A percentile compares a stretch with the other conserved stretches of the same genome.
Conservation (phyloP, 2,329 filamentous ascomycete species). For the Claviceps sp. region DNA sequence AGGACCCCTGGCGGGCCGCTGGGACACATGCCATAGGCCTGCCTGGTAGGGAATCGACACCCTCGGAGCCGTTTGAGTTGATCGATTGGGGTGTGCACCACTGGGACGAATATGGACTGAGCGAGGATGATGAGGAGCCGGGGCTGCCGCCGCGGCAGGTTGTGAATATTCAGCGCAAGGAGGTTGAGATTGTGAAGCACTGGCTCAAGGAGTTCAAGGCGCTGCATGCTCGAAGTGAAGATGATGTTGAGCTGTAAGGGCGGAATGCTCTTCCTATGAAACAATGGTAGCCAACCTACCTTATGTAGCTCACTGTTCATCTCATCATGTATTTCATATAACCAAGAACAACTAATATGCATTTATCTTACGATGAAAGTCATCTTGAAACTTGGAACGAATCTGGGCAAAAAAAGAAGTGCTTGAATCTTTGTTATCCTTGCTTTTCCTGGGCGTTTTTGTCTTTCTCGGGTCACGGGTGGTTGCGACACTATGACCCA, state of each 20-base stretch:
- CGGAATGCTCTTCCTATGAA: not conserved
- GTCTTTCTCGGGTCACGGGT: no score
- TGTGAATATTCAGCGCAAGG: conserved; percentile 41
- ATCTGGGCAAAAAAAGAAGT: no score
- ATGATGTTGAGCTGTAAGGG: not conserved
- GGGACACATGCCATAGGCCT: conserved; percentile 54
- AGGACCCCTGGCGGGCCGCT: conserved; percentile 68
- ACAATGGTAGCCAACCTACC: no score
- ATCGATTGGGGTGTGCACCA: conserved; percentile 68
- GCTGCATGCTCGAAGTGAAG: not conserved
- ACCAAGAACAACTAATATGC: no score
- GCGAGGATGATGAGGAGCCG: conserved; percentile 37
- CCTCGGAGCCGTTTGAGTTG: conserved; percentile 56
- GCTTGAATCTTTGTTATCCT: no score
- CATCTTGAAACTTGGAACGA: no score
- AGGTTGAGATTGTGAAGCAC: conserved; percentile 47
- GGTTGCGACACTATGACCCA: no score
- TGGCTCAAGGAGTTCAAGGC: conserved; percentile 48
- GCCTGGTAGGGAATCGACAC: conserved; percentile 42
- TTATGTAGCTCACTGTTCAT: no score
- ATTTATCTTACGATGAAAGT: no score
- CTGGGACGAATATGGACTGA: conserved; percentile 62
- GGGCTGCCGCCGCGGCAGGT: conserved; percentile 46
- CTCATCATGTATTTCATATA: no score
- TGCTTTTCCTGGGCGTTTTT: no score